A percentile compares a stretch with the other conserved stretches of the same genome.
These are phyloP conservation scores for Fraxinus sp. DNA, from an alignment of 305 asterid genomes.

Conservation along the genomic window DNA sequence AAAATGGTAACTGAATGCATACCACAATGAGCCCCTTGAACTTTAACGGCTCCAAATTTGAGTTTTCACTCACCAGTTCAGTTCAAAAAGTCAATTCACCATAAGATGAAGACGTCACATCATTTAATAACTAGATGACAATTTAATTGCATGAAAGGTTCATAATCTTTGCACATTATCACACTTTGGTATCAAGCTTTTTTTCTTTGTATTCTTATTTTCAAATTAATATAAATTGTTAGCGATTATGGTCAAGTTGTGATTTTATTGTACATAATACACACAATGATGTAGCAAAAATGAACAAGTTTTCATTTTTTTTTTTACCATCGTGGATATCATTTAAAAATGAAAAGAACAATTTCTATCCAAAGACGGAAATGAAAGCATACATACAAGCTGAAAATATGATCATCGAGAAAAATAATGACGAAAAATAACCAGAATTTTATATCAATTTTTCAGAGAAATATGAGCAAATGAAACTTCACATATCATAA, in stretches of 20 bases:
- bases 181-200: not conserved
- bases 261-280: not conserved
- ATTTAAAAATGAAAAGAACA: not conserved
- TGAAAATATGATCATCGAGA: not conserved
- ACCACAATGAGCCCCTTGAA: not conserved
- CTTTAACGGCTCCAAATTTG: not conserved
- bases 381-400: not conserved
- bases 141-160: no score
- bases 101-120: not conserved
- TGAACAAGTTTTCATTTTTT: no score
- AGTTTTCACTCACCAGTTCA: not conserved
- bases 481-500: not conserved
- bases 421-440: not conserved
- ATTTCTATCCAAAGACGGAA: not conserved
- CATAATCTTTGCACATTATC: not conserved
- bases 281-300: no score
- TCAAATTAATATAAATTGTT: not conserved
- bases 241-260: not conserved
- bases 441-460: not conserved
- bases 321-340: not conserved
- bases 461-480: not conserved
- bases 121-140: not conserved
- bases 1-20: no score
- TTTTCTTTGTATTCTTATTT: no score
- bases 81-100: not conserved